phyloP scores from a whole-genome alignment of 2,329 filamentous ascomycete genomes.

The Penicillium sp. region DNA sequence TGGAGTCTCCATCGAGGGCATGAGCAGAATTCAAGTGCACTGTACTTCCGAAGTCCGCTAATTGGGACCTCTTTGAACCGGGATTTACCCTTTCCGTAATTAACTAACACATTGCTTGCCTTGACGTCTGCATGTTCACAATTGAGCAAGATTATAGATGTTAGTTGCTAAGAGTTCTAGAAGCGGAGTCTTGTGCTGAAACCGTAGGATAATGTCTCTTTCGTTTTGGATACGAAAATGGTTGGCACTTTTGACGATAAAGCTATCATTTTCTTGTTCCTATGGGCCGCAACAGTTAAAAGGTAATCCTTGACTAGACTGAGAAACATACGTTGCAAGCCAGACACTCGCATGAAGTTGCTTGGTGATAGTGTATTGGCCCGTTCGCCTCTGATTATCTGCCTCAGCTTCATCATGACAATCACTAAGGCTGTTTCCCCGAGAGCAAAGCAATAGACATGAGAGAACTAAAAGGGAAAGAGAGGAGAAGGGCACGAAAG shows the following conservation, averaged over 20 bases:
- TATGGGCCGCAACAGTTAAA: conserved; percentile 1
- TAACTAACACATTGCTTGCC: conserved; percentile 21
- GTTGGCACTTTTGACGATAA: conserved; percentile 20
- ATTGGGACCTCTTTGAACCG: conserved; percentile 22
- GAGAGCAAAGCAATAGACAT: neutral
- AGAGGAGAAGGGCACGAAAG: neutral
- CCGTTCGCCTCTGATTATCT: conserved; percentile 3
- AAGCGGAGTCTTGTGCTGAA: conserved; percentile 19
- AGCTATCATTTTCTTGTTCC: conserved; percentile 14
- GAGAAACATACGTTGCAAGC: conserved; percentile 13
- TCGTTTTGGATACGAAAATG: conserved; percentile 26
- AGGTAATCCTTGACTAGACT: neutral
- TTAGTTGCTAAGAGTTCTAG: conserved; percentile 1
- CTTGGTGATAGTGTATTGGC: conserved; percentile 13
- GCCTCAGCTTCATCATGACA: conserved; percentile 2
- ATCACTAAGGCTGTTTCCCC: neutral
- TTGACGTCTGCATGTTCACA: conserved; percentile 22
- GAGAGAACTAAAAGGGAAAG: neutral
- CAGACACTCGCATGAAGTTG: conserved; percentile 16
- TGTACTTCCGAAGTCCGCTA: conserved; percentile 22
- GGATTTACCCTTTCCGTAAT: conserved; percentile 11
- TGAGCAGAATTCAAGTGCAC: conserved; percentile 13
- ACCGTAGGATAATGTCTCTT: conserved; percentile 21
- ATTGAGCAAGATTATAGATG: neutral
- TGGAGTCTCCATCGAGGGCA: conserved; percentile 15